Base-by-base conservation (phyloP, 1,284 basidiomycete species). In the Heterobasidion parviporum region DNA sequence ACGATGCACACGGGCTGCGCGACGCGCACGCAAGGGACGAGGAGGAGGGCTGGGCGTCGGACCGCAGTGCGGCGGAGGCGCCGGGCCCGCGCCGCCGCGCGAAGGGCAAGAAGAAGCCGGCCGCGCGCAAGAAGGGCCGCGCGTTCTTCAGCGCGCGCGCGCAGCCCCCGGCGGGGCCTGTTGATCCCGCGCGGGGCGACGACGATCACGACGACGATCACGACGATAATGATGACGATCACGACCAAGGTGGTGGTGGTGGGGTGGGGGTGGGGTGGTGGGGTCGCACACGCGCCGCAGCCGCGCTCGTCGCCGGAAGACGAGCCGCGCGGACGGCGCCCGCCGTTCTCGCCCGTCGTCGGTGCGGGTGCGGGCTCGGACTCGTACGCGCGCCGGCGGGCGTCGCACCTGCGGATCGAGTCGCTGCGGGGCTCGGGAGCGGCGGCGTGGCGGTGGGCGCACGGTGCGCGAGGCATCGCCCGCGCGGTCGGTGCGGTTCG, bases 21-120 rank as follows among this genome's bases (percentile, higher is more conserved):
- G 45, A 16, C 44, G 2, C 44, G 32, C 15, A 14, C 9, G 44
- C 52, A 35, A n/a, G 43, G 41, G 54, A 55, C 9, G 54, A 55
- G n/a, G 54, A 51, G 3, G 54, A 55, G 32, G 55, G 55, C n/a
- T 52, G 50, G 50, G 49, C 55, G 32, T 52, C 50, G n/a, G 55
- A 56, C 33, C 15, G 26, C 41, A 34, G 48, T 10, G 35, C 34
- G 43, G 8, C 35, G 43, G 20, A 16, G n/a, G 32, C 8, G 34
- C 35, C 7, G 38, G 33, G 18, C n/a, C 16, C 41, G 50, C n/a
- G 41, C 16, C 52, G 50, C n/a, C n/a, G 26, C 26, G 54, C 26
- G 16, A 26, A 16, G 50, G 18, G 32, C 15, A 35, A 51, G 36
- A 52, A 56, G 50, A 52, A 52, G 50, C 49, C 50, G 15, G 9